Base-by-base conservation (phyloP, 2,329 filamentous ascomycete species). In the Aureobasidium sp. region DNA sequence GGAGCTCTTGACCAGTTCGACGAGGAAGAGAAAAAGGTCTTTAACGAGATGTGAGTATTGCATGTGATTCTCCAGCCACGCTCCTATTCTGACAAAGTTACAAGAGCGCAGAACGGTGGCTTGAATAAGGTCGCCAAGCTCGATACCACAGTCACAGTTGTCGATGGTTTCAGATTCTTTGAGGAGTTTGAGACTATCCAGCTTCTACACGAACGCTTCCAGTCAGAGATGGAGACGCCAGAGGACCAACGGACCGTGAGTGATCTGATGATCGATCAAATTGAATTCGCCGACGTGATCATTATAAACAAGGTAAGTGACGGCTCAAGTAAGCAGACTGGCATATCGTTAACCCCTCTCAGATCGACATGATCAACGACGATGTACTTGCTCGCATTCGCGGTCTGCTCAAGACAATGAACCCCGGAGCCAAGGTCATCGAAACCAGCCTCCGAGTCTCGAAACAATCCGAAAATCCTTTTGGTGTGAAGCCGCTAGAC, bases 171-270 rank as follows among this genome's bases (percentile, higher is more conserved):
- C 71, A 88, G 86, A 30, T 82, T 90, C 67, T 82, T 89, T 65
- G 79, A 86, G 55, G 87, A 89, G 69, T 90, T 91, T 69, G 83
- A 87, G 66, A 90, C 88, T 0, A 78, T 80, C 1, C 86, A 90
- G 62, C 80, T 90, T 15, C 73, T 90, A 0, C 86, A 85, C 0
- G 81, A 84, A 27, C 80, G 87, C 2, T 84, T 82, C 61, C 78
- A 79, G 1, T 71, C 78, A 11, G 79, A 86, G 5, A 84, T 87
- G 32, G 83, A 86, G 77, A 82, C 5, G 71, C 83, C 68, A 0
- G 87, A 90, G 65, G 88, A 91, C 63, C 86, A 91, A 66, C 77
- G 87, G 0, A 90, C 86, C 0, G 87, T 91, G 2, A 89, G 86
- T 0, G 87, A 90, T 66, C 78, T 91, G 0, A 88, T 90, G 80